Percentiles rank a stretch among this genome's conserved stretches.
Evolutionary conservation across 176 grass and related monocot genomes (phyloP).

Genomic region (Bolboschoenus planiculmis): DNA sequence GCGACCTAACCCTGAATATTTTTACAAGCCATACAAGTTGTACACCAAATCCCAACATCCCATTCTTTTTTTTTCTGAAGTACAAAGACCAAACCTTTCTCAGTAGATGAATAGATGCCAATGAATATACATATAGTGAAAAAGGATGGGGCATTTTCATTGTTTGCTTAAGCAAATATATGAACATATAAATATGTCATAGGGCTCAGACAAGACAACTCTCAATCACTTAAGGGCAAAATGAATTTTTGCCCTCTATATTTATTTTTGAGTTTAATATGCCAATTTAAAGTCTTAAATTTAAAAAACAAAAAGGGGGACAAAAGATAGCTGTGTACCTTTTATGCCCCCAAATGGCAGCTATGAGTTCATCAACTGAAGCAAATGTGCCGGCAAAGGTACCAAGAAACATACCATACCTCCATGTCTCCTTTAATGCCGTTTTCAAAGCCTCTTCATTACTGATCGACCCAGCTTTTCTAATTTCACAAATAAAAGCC

Average conservation of each 20-base stretch:
- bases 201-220: neutral
- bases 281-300: neutral
- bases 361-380: conserved; percentile 85
- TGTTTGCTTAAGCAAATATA: neutral
- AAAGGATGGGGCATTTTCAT: neutral
- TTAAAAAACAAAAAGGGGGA: neutral
- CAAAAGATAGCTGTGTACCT: conserved; percentile 30
- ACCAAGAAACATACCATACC: conserved; percentile 90
- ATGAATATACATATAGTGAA: neutral
- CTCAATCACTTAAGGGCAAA: neutral
- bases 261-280: neutral
- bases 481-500: conserved; percentile 26
- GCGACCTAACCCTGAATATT: neutral
- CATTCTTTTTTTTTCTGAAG: neutral
- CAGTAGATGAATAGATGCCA: neutral
- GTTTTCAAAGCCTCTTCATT: conserved; percentile 64
- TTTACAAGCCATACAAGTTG: neutral
- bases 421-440: conserved; percentile 74
- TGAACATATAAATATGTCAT: neutral
- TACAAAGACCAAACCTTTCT: neutral
- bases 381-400: conserved; percentile 85
- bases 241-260: too few relatives aligned
- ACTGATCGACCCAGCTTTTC: conserved; percentile 61
- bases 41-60: neutral
- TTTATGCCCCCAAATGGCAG: conserved; percentile 66